A percentile compares a stretch with the other conserved stretches of the same genome.
Conservation (phyloP, 306 rosid genomes). For the Pueraria montana region DNA sequence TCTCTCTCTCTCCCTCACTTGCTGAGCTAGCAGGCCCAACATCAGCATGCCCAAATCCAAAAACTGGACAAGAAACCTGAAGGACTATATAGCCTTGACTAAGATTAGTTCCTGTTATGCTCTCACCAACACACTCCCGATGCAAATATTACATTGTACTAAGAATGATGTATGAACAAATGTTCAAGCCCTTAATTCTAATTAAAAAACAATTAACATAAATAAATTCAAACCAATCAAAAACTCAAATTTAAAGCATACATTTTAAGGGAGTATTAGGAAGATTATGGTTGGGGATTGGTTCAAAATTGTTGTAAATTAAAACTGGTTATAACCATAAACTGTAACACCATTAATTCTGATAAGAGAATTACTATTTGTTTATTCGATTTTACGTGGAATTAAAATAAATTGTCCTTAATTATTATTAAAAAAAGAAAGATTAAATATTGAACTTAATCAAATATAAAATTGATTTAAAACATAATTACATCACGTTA, state of each 20-base stretch:
- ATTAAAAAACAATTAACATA: not conserved
- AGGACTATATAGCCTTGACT: not conserved
- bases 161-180: not conserved
- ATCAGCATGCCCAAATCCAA: not conserved
- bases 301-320: not conserved
- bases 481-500: too few relatives aligned
- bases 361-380: too few relatives aligned
- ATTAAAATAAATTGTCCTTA: too few relatives aligned
- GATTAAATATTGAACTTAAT: too few relatives aligned
- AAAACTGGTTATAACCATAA: not conserved
- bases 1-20: not conserved
- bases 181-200: not conserved
- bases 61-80: slow-evolving; percentile 9
- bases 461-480: too few relatives aligned
- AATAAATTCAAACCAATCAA: not conserved
- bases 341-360: too few relatives aligned
- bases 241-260: not conserved
- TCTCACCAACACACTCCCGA: not conserved
- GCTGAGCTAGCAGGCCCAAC: not conserved
- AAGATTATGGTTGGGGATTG: not conserved
- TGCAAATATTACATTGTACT: not conserved
- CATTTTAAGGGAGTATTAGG: too few relatives aligned
- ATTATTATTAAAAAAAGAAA: too few relatives aligned
- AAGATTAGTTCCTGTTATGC: not conserved
- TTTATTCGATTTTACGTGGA: too few relatives aligned